phyloP scores from a whole-genome alignment of 2,329 filamentous ascomycete species.

The Ophiocordyceps robertsii region DNA sequence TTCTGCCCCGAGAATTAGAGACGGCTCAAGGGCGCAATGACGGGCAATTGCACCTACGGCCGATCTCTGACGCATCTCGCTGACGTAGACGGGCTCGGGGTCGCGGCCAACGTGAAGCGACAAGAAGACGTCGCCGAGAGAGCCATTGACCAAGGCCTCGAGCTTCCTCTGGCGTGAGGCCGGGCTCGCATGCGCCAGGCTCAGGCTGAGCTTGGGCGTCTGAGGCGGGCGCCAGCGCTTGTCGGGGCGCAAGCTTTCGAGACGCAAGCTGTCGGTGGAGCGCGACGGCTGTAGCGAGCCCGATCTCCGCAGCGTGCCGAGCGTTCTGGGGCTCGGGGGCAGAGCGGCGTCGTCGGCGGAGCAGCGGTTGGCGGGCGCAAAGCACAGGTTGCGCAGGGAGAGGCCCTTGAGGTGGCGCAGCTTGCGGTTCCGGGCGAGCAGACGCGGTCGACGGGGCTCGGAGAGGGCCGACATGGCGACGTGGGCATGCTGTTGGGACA shows the following conservation, averaged over 20 bases:
- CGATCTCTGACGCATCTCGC: slow-evolving; percentile 65
- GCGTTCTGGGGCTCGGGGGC: slow-evolving; percentile 56
- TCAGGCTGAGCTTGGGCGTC: slow-evolving; percentile 34
- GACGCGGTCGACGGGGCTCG: slow-evolving; percentile 31
- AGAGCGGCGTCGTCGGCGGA: slow-evolving; percentile 71
- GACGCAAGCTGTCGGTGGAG: slow-evolving; percentile 20
- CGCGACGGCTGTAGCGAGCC: slow-evolving; percentile 39
- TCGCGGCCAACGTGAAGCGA: slow-evolving; percentile 58
- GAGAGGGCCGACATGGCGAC: slow-evolving; percentile 20
- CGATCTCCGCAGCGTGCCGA: slow-evolving; percentile 15
- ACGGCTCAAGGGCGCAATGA: not conserved
- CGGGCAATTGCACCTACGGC: slow-evolving; percentile 32
- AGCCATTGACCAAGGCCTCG: slow-evolving; percentile 55
- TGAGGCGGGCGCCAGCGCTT: slow-evolving; percentile 9
- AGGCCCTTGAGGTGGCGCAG: slow-evolving; percentile 79
- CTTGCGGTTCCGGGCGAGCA: slow-evolving; percentile 67
- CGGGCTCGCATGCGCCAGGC: slow-evolving; percentile 31
- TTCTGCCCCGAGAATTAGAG: slow-evolving; percentile 35
- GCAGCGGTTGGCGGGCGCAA: slow-evolving; percentile 43
- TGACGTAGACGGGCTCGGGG: slow-evolving; percentile 74
- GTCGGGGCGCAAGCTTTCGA: not conserved
- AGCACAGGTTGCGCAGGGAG: slow-evolving; percentile 72
- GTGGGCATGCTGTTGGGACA: slow-evolving; percentile 4
- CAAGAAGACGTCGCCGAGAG: slow-evolving; percentile 81
- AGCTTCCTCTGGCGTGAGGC: slow-evolving; percentile 56